These are phyloP conservation scores for Rosa persica DNA, from an alignment of 306 rosid genomes.

Conservation along the genomic window DNA sequence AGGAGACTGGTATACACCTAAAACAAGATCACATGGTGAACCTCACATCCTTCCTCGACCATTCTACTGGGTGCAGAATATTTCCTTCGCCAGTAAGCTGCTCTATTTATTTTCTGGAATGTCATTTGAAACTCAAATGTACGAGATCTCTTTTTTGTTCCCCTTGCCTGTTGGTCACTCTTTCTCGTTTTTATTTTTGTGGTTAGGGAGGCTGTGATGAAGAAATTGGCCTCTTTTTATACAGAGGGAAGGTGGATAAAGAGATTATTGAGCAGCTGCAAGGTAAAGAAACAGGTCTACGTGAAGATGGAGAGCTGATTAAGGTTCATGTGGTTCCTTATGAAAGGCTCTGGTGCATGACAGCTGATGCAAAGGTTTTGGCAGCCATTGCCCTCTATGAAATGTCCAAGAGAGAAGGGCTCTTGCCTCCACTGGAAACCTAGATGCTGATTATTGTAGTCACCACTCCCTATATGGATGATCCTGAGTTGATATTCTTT, in stretches of 20 bases:
- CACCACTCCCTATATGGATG: background rate
- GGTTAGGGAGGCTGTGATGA: constrained; percentile 91
- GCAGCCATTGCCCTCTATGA: constrained; percentile 72
- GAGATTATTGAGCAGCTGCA: constrained; percentile 61
- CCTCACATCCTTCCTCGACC: constrained; percentile 76
- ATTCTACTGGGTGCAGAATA: constrained; percentile 70
- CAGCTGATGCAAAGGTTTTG: constrained; percentile 82
- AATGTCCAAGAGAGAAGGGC: constrained; percentile 74
- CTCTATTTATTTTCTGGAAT: constrained; percentile 10
- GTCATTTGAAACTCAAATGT: background rate
- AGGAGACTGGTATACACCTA: constrained; percentile 78
- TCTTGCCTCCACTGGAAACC: constrained; percentile 41
- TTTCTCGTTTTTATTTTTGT: background rate
- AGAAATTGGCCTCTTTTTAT: constrained; percentile 72
- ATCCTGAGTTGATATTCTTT: too few species aligned
- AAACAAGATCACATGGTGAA: constrained; percentile 73
- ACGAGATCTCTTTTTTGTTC: background rate
- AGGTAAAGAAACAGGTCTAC: constrained; percentile 86
- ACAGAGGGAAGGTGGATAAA: constrained; percentile 52
- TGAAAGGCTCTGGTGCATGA: constrained; percentile 70
- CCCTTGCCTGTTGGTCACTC: constrained; percentile 13
- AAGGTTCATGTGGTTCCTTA: constrained; percentile 74
- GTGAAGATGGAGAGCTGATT: constrained; percentile 85
- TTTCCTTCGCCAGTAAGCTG: constrained; percentile 70
- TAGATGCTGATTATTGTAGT: background rate